These are phyloP conservation scores for Alternaria sp. DNA, from an alignment of 2,329 filamentous ascomycete genomes.

Conservation along the genomic window DNA sequence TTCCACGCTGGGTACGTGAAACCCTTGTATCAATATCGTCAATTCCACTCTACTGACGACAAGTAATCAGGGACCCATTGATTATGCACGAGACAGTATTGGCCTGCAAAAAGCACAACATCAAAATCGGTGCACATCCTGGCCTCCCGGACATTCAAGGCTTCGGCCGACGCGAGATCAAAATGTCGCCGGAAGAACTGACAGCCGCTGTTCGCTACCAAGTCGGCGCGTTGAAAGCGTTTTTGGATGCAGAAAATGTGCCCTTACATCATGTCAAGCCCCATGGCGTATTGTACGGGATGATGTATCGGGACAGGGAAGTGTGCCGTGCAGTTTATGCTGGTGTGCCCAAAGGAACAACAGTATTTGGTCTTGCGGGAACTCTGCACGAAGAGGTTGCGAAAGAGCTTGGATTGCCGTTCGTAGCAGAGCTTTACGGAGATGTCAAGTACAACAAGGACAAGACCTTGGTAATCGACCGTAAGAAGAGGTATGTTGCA, in stretches of 20 bases:
- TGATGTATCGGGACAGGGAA: slow-evolving; percentile 61
- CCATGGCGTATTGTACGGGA: slow-evolving; percentile 65
- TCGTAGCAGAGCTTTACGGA: slow-evolving; percentile 62
- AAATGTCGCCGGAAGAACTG: slow-evolving; percentile 62
- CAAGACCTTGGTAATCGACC: slow-evolving; percentile 61
- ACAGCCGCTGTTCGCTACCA: slow-evolving; percentile 67
- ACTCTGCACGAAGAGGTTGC: slow-evolving; percentile 62
- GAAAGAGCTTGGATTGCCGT: slow-evolving; percentile 59
- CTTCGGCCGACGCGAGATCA: slow-evolving; percentile 68
- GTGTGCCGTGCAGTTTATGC: slow-evolving; percentile 60
- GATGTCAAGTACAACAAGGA: slow-evolving; percentile 63
- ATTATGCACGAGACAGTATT: slow-evolving; percentile 68
- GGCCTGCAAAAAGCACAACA: slow-evolving; percentile 63
- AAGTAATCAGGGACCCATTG: slow-evolving; percentile 57
- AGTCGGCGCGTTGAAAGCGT: slow-evolving; percentile 66
- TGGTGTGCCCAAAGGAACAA: slow-evolving; percentile 58
- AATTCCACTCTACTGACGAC: slow-evolving; percentile 8
- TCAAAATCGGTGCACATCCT: slow-evolving; percentile 67
- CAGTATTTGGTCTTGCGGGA: slow-evolving; percentile 62
- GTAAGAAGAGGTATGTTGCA: slow-evolving; percentile 60
- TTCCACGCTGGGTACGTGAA: slow-evolving; percentile 56
- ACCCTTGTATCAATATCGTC: background rate
- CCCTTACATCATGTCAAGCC: slow-evolving; percentile 68
- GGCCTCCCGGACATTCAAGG: slow-evolving; percentile 70
- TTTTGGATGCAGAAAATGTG: slow-evolving; percentile 63